Conservation (phyloP, 2,329 filamentous ascomycete species). For the Diaporthe amygdali region DNA sequence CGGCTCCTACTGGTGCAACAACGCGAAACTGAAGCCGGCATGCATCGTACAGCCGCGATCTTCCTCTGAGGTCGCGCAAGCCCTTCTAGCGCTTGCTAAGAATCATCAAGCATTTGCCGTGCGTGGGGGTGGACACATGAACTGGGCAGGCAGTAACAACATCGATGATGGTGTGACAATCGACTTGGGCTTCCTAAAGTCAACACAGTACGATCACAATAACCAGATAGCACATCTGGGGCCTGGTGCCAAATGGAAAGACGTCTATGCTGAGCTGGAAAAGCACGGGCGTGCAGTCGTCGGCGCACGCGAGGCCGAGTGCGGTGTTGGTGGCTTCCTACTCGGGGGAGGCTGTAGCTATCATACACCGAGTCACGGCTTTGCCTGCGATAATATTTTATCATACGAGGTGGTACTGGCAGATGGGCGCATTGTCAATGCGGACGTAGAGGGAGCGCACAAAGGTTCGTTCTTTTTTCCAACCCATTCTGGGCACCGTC, state of each 20-base stretch:
- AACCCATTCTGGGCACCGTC: no score
- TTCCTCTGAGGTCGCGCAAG: slow-evolving; percentile 41
- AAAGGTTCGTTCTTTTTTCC: no score
- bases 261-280: slow-evolving; percentile 42
- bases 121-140: slow-evolving; percentile 43
- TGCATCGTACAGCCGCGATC: slow-evolving; percentile 28
- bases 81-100: slow-evolving; percentile 38
- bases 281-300: slow-evolving; percentile 31
- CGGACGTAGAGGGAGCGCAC: slow-evolving; percentile 19
- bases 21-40: slow-evolving; percentile 25
- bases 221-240: slow-evolving; percentile 38
- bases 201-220: slow-evolving; percentile 34
- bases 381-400: slow-evolving; percentile 45
- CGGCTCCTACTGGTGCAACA: background rate
- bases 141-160: slow-evolving; percentile 39
- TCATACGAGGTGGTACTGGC: slow-evolving; percentile 47
- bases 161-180: slow-evolving; percentile 43
- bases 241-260: slow-evolving; percentile 41
- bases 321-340: slow-evolving; percentile 36
- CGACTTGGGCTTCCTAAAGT: slow-evolving; percentile 40
- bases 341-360: slow-evolving; percentile 36
- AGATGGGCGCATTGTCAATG: slow-evolving; percentile 35
- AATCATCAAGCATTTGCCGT: slow-evolving; percentile 43
- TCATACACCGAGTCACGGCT: slow-evolving; percentile 37
- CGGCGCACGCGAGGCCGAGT: slow-evolving; percentile 33